Conservation (phyloP, 495 filamentous ascomycete species). For the Aspergillus sclerotioniger region DNA sequence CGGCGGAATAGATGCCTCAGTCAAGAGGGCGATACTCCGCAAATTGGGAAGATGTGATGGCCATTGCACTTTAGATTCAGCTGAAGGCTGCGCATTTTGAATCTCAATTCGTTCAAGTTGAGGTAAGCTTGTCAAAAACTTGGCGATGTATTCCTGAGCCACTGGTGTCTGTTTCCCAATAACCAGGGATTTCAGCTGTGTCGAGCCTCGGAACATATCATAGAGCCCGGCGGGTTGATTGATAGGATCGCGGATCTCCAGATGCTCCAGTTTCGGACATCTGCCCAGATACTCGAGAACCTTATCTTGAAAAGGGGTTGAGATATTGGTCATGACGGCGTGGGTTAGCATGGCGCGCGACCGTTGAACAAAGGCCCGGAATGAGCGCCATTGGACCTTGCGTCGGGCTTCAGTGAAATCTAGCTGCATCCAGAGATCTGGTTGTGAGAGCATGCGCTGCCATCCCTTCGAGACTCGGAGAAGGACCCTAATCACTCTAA, state of each 20-base stretch:
- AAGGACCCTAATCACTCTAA: constrained; percentile 21
- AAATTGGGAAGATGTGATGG: constrained; percentile 35
- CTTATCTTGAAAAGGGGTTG: constrained; percentile 23
- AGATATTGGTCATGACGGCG: constrained; percentile 36
- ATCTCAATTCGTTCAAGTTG: constrained; percentile 44
- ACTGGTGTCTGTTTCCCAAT: constrained; percentile 36
- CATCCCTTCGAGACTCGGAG: constrained; percentile 55
- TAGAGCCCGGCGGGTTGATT: constrained; percentile 24
- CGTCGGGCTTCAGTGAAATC: constrained; percentile 46
- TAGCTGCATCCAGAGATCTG: constrained; percentile 50
- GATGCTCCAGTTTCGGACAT: constrained; percentile 37
- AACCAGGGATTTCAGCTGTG: constrained; percentile 40
- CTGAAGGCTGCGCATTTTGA: constrained; percentile 23
- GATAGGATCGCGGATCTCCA: constrained; percentile 29
- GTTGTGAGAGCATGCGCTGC: constrained; percentile 43
- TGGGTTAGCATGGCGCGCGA: constrained; percentile 40
- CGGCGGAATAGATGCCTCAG: constrained; percentile 3
- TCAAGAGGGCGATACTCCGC: constrained; percentile 32
- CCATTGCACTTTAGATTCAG: constrained; percentile 21
- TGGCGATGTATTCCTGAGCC: constrained; percentile 30
- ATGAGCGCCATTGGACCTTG: constrained; percentile 37
- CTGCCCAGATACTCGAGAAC: constrained; percentile 35
- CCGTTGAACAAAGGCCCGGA: constrained; percentile 44
- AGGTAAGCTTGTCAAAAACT: constrained; percentile 37
- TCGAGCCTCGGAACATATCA: constrained; percentile 31